Conservation (phyloP, 2,329 filamentous ascomycete species). For the Cryphonectria nitschkei region DNA sequence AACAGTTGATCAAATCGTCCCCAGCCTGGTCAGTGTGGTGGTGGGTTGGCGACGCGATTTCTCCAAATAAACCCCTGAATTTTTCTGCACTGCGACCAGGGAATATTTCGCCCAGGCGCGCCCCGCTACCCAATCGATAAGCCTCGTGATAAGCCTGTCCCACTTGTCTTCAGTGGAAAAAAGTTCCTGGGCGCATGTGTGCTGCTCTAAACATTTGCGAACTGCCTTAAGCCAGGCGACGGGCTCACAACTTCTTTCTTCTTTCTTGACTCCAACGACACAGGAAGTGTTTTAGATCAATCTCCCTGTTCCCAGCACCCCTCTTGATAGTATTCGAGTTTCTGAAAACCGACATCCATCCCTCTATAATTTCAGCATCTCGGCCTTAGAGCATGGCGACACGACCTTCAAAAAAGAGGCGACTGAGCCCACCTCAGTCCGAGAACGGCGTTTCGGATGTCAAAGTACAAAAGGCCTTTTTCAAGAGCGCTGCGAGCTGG, state of each 20-base stretch:
- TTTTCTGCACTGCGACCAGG: constrained; percentile 15
- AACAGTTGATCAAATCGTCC: constrained; percentile 3
- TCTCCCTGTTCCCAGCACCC: neutral
- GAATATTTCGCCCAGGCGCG: neutral
- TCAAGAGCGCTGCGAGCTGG: constrained; percentile 79
- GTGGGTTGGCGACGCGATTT: constrained; percentile 10
- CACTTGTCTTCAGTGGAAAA: constrained; percentile 18
- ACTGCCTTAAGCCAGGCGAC: neutral
- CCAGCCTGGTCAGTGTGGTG: neutral
- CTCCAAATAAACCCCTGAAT: constrained; percentile 16
- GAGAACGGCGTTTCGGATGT: constrained; percentile 44
- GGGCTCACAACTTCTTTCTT: neutral
- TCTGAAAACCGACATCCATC: neutral
- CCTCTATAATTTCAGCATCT: neutral
- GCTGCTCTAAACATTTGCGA: constrained; percentile 13
- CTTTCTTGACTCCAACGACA: neutral
- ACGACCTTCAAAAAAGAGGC: constrained; percentile 60
- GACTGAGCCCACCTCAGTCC: constrained; percentile 56
- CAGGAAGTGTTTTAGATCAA: neutral
- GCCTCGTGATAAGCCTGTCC: constrained; percentile 11
- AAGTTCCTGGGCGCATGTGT: constrained; percentile 13
- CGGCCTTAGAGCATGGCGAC: constrained; percentile 46
- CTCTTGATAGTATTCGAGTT: neutral
- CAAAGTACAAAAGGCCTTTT: constrained; percentile 65
- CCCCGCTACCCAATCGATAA: constrained; percentile 8